Conservation (phyloP, 2,329 filamentous ascomycete genomes). For the Penicillium aurantiogriseum region DNA sequence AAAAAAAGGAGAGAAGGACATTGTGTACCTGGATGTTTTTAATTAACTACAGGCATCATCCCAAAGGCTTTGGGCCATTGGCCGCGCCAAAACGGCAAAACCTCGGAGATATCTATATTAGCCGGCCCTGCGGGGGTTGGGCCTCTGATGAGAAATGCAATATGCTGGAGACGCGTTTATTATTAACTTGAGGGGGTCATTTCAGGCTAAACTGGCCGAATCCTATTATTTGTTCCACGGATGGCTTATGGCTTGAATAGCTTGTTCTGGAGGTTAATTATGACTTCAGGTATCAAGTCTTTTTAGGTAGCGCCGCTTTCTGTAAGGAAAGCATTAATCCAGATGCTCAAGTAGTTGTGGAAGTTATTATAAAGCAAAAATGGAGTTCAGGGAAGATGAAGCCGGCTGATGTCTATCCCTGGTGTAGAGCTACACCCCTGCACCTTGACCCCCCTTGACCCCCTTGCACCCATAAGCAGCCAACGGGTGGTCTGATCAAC, state of each 20-base stretch:
- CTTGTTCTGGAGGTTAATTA: background rate
- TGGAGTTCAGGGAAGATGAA: background rate
- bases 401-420: background rate
- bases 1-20: background rate
- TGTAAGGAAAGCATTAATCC: background rate
- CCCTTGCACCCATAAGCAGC: background rate
- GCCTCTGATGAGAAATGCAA: background rate
- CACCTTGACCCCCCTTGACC: background rate
- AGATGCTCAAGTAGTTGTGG: background rate
- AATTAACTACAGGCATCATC: background rate
- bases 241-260: slow-evolving; percentile 5
- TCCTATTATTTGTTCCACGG: background rate
- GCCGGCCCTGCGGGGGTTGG: background rate
- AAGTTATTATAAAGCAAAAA: background rate
- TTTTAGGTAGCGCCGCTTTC: background rate
- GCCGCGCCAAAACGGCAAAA: background rate
- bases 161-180: background rate
- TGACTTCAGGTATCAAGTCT: background rate
- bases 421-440: background rate
- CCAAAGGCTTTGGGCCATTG: background rate
- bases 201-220: slow-evolving; percentile 9
- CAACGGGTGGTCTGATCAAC: background rate
- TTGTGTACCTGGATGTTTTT: background rate
- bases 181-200: background rate
- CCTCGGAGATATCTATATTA: background rate